Conservation (phyloP, 176 grass and related monocot genomes). For the Aegilops longissima region DNA sequence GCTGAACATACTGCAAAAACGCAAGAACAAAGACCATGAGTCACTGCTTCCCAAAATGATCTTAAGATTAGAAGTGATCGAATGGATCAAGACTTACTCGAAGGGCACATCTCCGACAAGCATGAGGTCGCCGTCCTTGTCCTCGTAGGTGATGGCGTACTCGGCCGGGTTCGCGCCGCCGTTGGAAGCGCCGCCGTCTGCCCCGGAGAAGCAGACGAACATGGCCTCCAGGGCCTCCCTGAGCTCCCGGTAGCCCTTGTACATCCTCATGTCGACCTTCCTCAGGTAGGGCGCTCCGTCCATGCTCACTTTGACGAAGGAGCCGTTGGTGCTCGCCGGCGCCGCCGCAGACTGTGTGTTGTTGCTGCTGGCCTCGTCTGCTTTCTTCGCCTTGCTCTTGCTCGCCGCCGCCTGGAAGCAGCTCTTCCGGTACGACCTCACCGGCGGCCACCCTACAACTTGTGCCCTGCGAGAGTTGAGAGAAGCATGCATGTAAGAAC, state of each 20-base stretch:
- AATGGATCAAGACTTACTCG: slow-evolving; percentile 36
- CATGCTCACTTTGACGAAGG: slow-evolving; percentile 91
- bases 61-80: neutral
- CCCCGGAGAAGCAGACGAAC: slow-evolving; percentile 65
- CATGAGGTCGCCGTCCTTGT: slow-evolving; percentile 89
- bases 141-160: slow-evolving; percentile 67
- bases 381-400: slow-evolving; percentile 26
- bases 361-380: neutral
- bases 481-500: slow-evolving; percentile 6
- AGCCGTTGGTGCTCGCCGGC: neutral
- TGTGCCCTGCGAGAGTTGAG: slow-evolving; percentile 53
- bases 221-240: slow-evolving; percentile 65
- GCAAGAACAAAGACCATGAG: neutral
- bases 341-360: neutral
- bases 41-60: neutral
- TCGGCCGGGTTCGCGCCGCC: slow-evolving; percentile 30
- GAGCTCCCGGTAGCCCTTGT: slow-evolving; percentile 79
- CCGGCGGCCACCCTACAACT: slow-evolving; percentile 93
- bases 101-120: slow-evolving; percentile 86
- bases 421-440: slow-evolving; percentile 79
- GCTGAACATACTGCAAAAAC: slow-evolving; percentile 68
- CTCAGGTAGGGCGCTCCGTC: slow-evolving; percentile 84
- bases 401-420: slow-evolving; percentile 46
- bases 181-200: neutral
- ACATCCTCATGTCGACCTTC: slow-evolving; percentile 75